Conservation (phyloP, 1,139 yeast genomes). For the Lodderomyces oxycetoniae region DNA sequence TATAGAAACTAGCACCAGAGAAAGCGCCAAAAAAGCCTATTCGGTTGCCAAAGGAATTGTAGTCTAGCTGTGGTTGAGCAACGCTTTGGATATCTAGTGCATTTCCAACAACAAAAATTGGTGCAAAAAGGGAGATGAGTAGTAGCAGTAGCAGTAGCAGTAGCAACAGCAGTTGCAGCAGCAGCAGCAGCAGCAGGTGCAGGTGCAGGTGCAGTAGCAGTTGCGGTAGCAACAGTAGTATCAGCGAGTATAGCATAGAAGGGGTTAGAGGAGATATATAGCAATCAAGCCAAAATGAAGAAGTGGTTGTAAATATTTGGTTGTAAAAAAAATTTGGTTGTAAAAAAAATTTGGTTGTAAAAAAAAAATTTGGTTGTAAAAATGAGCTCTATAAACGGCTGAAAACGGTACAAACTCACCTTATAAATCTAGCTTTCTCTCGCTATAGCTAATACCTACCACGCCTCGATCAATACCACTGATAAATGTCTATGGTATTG, state of each 20-base stretch:
- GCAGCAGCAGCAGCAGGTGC: neutral
- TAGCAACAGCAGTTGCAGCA: neutral
- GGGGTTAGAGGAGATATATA: neutral
- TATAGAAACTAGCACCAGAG: conserved; percentile 55
- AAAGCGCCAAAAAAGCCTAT: conserved; percentile 65
- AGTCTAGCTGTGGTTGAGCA: conserved; percentile 30
- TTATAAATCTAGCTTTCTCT: too few relatives aligned
- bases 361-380: too few relatives aligned
- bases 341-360: too few relatives aligned
- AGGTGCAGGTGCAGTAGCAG: neutral
- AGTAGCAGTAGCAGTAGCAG: neutral
- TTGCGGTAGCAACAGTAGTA: neutral
- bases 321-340: too few relatives aligned
- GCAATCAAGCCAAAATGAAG: too few relatives aligned
- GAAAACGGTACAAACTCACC: too few relatives aligned
- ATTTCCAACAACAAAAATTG: neutral
- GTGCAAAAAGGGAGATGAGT: neutral
- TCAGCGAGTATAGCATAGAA: neutral
- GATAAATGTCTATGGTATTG: too few relatives aligned
- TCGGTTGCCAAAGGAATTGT: conserved; percentile 30
- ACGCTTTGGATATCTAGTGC: conserved; percentile 12
- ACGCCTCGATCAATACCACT: too few relatives aligned
- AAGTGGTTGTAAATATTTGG: too few relatives aligned
- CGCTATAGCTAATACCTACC: too few relatives aligned
- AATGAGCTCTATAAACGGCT: too few relatives aligned